Evolutionary conservation across 2,329 filamentous ascomycete species (phyloP).

Genomic region (Blastomyces emzantsi): DNA sequence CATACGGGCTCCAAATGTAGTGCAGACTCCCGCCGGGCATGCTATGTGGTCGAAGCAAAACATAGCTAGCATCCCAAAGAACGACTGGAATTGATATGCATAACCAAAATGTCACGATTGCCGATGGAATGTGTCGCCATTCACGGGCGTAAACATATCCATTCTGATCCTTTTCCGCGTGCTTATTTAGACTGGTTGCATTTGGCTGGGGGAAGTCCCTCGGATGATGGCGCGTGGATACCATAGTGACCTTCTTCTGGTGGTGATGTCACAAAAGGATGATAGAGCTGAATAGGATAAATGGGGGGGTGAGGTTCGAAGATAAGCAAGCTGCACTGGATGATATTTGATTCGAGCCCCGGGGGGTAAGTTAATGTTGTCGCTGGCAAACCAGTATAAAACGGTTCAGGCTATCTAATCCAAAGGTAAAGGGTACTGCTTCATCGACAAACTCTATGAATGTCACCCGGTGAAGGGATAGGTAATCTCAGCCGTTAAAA

Average conservation of each 20-base stretch:
- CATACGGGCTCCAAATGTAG: conserved; percentile 65
- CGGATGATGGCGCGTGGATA: conserved; percentile 49
- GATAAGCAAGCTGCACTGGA: too few species aligned
- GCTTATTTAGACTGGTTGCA: conserved; percentile 20
- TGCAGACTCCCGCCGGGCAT: conserved; percentile 71
- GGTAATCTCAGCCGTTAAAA: too few species aligned
- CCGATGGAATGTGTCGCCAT: conserved; percentile 53
- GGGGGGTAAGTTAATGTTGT: too few species aligned
- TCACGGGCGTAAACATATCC: conserved; percentile 20
- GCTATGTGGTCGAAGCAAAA: conserved; percentile 67
- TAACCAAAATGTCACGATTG: conserved; percentile 60
- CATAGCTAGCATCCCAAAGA: conserved; percentile 70
- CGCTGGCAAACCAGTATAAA: too few species aligned
- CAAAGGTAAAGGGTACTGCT: too few species aligned
- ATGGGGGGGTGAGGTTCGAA: background rate
- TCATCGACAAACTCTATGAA: too few species aligned
- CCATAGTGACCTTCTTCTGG: conserved; percentile 34
- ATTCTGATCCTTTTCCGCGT: conserved; percentile 22
- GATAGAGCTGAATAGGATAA: background rate
- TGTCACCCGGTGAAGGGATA: too few species aligned
- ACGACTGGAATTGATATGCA: conserved; percentile 67
- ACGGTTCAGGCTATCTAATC: too few species aligned
- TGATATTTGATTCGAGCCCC: too few species aligned
- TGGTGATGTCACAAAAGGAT: background rate
- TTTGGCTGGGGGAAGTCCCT: conserved; percentile 38